Conservation (phyloP, 2,329 filamentous ascomycete genomes). For the Penicillium sp. region DNA sequence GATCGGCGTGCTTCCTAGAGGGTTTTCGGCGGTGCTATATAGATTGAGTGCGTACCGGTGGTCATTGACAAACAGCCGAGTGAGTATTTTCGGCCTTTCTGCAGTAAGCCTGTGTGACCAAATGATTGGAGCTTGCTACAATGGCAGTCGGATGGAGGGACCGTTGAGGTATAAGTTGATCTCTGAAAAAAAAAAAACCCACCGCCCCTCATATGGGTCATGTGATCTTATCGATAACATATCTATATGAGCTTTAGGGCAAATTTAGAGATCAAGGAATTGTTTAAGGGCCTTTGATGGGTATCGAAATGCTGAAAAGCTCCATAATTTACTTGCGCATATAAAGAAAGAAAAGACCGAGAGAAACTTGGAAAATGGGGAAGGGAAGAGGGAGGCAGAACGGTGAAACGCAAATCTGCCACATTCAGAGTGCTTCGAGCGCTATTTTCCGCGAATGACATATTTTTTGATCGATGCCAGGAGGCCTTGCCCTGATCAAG, state of each 20-base stretch:
- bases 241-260: background rate
- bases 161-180: background rate
- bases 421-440: too few species aligned
- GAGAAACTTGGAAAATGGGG: too few species aligned
- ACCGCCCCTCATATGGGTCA: constrained; percentile 2
- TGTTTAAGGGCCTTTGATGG: background rate
- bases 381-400: too few species aligned
- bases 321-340: too few species aligned
- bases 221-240: constrained; percentile 12
- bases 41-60: background rate
- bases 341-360: too few species aligned
- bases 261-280: background rate
- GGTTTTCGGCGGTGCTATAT: background rate
- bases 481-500: too few species aligned
- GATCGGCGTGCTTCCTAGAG: background rate
- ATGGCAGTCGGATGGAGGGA: background rate
- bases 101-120: background rate
- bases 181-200: constrained; percentile 1
- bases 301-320: background rate
- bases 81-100: background rate
- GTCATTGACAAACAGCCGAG: background rate
- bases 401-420: too few species aligned
- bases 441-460: too few species aligned
- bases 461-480: too few species aligned
- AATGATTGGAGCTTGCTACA: background rate